phyloP scores from a whole-genome alignment of 139 green algal species.

The Picochlorum sp. region DNA sequence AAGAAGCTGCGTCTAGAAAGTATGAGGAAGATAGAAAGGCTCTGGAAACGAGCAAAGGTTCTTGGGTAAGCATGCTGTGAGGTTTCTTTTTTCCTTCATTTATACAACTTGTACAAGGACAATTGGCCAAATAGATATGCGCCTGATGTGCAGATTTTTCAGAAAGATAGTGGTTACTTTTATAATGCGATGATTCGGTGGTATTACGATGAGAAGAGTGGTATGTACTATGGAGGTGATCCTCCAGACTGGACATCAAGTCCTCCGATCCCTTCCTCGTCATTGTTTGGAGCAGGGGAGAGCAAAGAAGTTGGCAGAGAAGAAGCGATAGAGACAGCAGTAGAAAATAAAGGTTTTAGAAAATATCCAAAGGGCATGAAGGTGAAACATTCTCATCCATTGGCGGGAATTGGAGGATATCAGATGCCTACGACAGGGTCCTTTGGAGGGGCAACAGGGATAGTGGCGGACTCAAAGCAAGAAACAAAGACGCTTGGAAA shows the following conservation, averaged over 20 bases:
- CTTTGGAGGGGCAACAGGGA: slow-evolving; percentile 29
- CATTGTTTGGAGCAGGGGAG: slow-evolving; percentile 8
- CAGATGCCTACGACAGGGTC: slow-evolving; percentile 25
- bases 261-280: slow-evolving; percentile 29
- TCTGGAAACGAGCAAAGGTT: too few species aligned
- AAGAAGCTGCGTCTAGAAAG: too few species aligned
- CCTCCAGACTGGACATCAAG: slow-evolving; percentile 44
- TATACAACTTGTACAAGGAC: too few species aligned
- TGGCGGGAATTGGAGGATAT: slow-evolving; percentile 41
- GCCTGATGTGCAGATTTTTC: too few species aligned
- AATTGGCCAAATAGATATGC: too few species aligned
- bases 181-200: slow-evolving; percentile 55
- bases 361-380: neutral
- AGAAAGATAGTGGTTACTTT: slow-evolving; percentile 37
- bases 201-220: slow-evolving; percentile 55
- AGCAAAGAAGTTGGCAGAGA: slow-evolving; percentile 6
- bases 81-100: too few species aligned
- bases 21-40: too few species aligned
- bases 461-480: slow-evolving; percentile 4
- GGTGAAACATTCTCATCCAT: slow-evolving; percentile 32
- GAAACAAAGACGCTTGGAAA: neutral
- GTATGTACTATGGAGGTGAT: slow-evolving; percentile 69
- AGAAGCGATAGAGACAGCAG: slow-evolving; percentile 2
- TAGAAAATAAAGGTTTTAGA: neutral
- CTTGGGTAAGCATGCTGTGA: slow-evolving; percentile 31